phyloP scores from a whole-genome alignment of 148 eudicot species.

The Gaultheria prostrata region DNA sequence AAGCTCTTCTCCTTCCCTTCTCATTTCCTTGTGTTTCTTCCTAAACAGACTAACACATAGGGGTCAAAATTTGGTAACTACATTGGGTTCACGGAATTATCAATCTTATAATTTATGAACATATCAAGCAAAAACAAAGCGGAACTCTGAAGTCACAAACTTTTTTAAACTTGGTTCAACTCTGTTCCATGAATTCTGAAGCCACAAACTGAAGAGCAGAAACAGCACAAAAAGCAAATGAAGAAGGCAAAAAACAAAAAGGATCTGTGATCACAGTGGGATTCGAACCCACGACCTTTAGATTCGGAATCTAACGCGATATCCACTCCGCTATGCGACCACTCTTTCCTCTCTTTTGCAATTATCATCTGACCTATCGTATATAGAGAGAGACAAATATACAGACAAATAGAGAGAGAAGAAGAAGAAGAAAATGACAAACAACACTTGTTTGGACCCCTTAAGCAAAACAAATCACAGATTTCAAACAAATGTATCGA shows the following conservation, averaged over 20 bases:
- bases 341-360: background rate
- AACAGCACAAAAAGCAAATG: background rate
- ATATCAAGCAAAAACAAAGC: background rate
- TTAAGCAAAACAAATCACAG: background rate
- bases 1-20: background rate
- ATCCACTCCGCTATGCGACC: conserved; percentile 26
- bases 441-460: background rate
- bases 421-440: background rate
- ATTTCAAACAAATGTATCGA: background rate
- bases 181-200: background rate
- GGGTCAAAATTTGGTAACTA: background rate
- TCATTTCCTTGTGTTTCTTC: background rate
- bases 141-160: background rate
- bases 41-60: background rate
- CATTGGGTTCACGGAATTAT: background rate
- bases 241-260: background rate
- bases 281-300: conserved; percentile 29
- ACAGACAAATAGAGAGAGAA: background rate
- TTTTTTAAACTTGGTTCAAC: background rate
- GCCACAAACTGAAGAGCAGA: background rate
- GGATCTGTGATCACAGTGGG: conserved; percentile 19
- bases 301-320: conserved; percentile 26
- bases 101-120: background rate
- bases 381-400: background rate
- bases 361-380: background rate